phyloP scores from a whole-genome alignment of 805 yeast genomes.

The Saccharomycopsis sp. region DNA sequence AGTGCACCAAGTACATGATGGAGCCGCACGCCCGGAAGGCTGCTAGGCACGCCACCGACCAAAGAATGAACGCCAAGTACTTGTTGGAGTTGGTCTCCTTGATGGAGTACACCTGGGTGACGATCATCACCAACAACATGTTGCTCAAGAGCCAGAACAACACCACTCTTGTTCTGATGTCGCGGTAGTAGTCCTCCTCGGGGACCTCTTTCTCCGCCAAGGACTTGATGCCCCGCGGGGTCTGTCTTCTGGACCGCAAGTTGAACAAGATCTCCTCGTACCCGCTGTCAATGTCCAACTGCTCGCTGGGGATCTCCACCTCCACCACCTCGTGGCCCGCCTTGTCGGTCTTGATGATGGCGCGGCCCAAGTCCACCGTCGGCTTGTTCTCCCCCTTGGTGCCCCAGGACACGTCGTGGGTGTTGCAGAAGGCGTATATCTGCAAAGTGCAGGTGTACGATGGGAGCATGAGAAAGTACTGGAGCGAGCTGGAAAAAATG shows the following conservation, averaged over 20 bases:
- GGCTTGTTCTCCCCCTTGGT: slow-evolving; percentile 88
- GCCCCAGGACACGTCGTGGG: slow-evolving; percentile 99
- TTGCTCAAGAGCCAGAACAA: slow-evolving; percentile 86
- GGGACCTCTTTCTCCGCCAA: slow-evolving; percentile 32
- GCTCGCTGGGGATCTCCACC: slow-evolving; percentile 62
- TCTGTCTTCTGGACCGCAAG: slow-evolving; percentile 59
- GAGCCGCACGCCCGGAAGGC: slow-evolving; percentile 80
- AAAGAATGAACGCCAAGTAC: slow-evolving; percentile 74
- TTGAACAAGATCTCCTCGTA: slow-evolving; percentile 68
- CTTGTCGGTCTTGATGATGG: slow-evolving; percentile 71
- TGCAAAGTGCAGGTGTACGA: slow-evolving; percentile 88
- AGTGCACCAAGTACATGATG: slow-evolving; percentile 46
- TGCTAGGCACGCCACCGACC: slow-evolving; percentile 88
- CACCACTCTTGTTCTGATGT: slow-evolving; percentile 92
- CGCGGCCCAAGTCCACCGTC: slow-evolving; percentile 64
- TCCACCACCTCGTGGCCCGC: slow-evolving; percentile 80
- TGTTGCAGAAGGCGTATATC: slow-evolving; percentile 94
- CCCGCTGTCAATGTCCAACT: slow-evolving; percentile 70
- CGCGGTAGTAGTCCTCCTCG: slow-evolving; percentile 82
- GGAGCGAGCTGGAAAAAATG: slow-evolving; percentile 74
- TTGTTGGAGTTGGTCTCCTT: slow-evolving; percentile 58
- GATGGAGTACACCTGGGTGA: slow-evolving; percentile 71
- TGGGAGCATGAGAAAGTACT: slow-evolving; percentile 84
- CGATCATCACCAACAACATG: slow-evolving; percentile 72
- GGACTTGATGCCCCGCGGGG: slow-evolving; percentile 42